These are phyloP conservation scores for Lactifluus pinguis DNA, from an alignment of 768 basidiomycete genomes.

Conservation along the genomic window DNA sequence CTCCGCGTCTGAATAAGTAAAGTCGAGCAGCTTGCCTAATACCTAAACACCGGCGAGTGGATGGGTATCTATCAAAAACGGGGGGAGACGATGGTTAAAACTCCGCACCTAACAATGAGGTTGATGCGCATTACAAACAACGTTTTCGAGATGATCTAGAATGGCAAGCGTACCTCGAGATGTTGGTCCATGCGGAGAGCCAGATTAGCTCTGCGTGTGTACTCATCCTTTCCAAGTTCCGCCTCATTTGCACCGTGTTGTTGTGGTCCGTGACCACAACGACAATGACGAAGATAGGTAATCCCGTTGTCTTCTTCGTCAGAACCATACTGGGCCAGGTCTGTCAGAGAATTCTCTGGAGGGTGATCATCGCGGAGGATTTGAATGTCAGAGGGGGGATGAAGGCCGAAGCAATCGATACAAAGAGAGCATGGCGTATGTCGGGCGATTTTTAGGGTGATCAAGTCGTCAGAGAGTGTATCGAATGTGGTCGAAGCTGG, in stretches of 20 bases:
- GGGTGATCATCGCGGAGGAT: conserved; percentile 46
- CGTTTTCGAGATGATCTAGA: background rate
- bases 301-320: conserved; percentile 53
- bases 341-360: conserved; percentile 39
- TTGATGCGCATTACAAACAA: conserved; percentile 6
- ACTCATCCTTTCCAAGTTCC: conserved; percentile 51
- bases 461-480: conserved; percentile 39
- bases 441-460: conserved; percentile 73
- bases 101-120: conserved; percentile 18
- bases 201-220: conserved; percentile 60
- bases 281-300: conserved; percentile 51
- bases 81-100: conserved; percentile 13
- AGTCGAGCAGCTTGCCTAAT: conserved; percentile 67
- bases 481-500: conserved; percentile 48
- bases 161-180: conserved; percentile 50
- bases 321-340: conserved; percentile 58
- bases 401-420: conserved; percentile 57
- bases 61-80: background rate
- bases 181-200: conserved; percentile 77
- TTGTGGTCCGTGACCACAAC: conserved; percentile 56
- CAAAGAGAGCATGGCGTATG: conserved; percentile 68
- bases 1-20: conserved; percentile 63
- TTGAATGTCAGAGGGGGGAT: conserved; percentile 48
- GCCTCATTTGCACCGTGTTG: conserved; percentile 61
- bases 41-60: conserved; percentile 40